phyloP scores from a whole-genome alignment of 768 basidiomycete genomes.

The Mycena albidolilacea region DNA sequence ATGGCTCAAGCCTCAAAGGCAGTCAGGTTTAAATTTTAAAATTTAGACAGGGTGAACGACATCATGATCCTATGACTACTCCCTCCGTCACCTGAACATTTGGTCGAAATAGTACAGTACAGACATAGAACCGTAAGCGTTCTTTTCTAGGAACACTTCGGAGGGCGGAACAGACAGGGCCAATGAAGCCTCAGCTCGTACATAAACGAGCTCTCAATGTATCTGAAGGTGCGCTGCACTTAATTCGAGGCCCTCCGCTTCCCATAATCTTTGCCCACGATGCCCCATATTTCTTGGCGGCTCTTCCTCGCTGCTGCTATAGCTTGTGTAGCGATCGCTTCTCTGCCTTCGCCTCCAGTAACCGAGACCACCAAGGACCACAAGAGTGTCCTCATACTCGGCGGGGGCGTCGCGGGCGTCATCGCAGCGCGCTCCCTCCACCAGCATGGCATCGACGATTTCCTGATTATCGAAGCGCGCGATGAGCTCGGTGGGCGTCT shows the following conservation, averaged over 20 bases:
- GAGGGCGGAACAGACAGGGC: not conserved
- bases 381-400: slow-evolving; percentile 67
- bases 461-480: slow-evolving; percentile 74
- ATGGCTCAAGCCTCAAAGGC: no score
- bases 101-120: no score
- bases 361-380: slow-evolving; percentile 3
- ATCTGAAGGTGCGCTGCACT: not conserved
- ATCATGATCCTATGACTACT: no score
- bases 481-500: slow-evolving; percentile 74
- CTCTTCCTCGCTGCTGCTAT: not conserved
- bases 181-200: not conserved
- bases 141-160: not conserved
- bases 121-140: not conserved
- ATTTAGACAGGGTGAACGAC: no score
- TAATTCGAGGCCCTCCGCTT: not conserved
- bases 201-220: not conserved
- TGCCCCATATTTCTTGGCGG: not conserved
- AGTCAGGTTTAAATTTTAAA: no score
- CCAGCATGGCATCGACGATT: slow-evolving; percentile 67
- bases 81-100: no score
- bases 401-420: slow-evolving; percentile 76
- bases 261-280: not conserved
- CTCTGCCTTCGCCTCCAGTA: not conserved
- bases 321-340: not conserved
- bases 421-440: slow-evolving; percentile 76